These are phyloP conservation scores for Wickerhamiella sergipiensis DNA, from an alignment of 805 yeast species.

Conservation along the genomic window DNA sequence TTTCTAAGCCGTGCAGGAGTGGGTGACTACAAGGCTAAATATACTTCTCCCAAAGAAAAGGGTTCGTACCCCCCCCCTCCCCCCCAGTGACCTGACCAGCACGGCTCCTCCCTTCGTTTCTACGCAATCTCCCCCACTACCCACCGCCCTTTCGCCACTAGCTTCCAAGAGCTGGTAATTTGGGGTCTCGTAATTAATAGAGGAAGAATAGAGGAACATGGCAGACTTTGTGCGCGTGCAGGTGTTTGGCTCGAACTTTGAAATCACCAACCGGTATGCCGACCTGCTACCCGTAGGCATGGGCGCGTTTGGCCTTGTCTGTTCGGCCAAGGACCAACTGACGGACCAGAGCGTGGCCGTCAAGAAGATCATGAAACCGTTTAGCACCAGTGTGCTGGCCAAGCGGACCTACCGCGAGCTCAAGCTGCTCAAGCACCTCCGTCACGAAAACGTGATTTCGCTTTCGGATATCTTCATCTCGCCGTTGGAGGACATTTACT, in stretches of 20 bases:
- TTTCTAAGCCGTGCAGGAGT: not conserved
- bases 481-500: constrained; percentile 88
- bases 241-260: constrained; percentile 18
- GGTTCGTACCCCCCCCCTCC: not conserved
- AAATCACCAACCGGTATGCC: constrained; percentile 36
- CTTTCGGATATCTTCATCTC: constrained; percentile 87
- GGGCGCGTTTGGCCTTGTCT: constrained; percentile 98
- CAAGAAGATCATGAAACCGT: constrained; percentile 95
- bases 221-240: constrained; percentile 20
- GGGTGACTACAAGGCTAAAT: not conserved
- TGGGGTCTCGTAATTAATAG: not conserved
- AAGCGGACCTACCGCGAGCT: constrained; percentile 94
- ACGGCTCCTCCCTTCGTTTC: not conserved
- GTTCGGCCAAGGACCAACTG: constrained; percentile 86
- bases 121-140: not conserved
- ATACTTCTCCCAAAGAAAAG: not conserved
- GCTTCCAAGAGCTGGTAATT: not conserved
- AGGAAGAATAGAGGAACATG: constrained; percentile 6
- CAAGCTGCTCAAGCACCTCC: constrained; percentile 79
- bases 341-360: constrained; percentile 92
- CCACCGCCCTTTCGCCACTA: not conserved
- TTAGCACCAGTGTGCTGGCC: constrained; percentile 85
- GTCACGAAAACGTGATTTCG: constrained; percentile 89
- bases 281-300: constrained; percentile 96
- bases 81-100: not conserved